Base-by-base conservation (phyloP, 2,329 filamentous ascomycete species). In the Ophiocordyceps sinensis region DNA sequence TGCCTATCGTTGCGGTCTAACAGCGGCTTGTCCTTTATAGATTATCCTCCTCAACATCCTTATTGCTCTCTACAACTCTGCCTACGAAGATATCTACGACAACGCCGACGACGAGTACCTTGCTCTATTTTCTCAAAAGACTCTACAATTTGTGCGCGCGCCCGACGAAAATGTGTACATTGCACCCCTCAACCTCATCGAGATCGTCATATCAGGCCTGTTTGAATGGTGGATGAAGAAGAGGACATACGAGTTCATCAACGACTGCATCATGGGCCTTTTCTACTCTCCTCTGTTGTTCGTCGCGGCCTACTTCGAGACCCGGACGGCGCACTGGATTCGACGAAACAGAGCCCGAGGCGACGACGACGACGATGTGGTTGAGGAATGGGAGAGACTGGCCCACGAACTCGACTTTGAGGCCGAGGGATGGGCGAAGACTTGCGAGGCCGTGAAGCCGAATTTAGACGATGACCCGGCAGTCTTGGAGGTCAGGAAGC, bases 141-240 rank as follows among this genome's bases (percentile, higher is more conserved):
- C 91, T 0, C 85, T 96, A 73, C 87, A 94, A 53, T 98, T 95
- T 53, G 85, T 96, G 15, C 85, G 91, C 38, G 91, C 91, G 0
- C 91, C 91, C 0, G 91, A 98, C 52, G 91, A 98, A 60, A 98
- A 98, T 51, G 91, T 98, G 42, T 98, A 91, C 63, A 94, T 98
- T 53, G 80, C 91, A 0, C 91, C 91, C 0, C 84, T 98, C 62
- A 98, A 98, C 58, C 71, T 98, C 2, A 74, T 98, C 45, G 91
- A 98, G 59, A 79, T 96, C 15, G 69, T 94, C 45, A 67, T 75
- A 45, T 73, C 95, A 3, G 74, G 83, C 32, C 55, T 93, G 0
- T 80, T 94, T 41, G 91, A 96, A 66, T 98, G 91, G 91, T 98
- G 89, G 91, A 72, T 98, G 68, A 65, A 75, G n/a, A 75, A 76